These are phyloP conservation scores for Mycena vitilis DNA, from an alignment of 768 basidiomycete genomes.

Conservation along the genomic window DNA sequence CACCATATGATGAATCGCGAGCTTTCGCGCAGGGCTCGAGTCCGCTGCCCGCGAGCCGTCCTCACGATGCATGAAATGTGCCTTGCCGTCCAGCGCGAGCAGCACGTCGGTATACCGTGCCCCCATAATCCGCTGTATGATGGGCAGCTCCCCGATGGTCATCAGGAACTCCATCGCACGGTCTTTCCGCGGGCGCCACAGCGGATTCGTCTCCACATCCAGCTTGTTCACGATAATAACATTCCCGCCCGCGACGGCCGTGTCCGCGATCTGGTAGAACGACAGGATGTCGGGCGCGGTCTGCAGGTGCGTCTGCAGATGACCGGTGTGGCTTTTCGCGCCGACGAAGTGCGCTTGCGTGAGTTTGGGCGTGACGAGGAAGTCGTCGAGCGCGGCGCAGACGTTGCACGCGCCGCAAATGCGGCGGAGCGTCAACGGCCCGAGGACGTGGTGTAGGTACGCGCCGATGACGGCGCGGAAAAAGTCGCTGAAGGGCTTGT, in stretches of 20 bases:
- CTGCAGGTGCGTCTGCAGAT: constrained; percentile 32
- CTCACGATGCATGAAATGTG: constrained; percentile 30
- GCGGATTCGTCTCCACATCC: constrained; percentile 12
- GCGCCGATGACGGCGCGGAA: constrained; percentile 36
- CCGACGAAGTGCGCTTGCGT: constrained; percentile 36
- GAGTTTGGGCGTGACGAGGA: constrained; percentile 28
- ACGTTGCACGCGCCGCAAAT: constrained; percentile 29
- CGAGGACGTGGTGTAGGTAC: constrained; percentile 34
- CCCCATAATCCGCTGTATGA: constrained; percentile 34
- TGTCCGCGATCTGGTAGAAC: constrained; percentile 29
- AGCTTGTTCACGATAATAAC: constrained; percentile 30
- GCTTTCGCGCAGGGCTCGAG: constrained; percentile 11
- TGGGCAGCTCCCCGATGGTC: constrained; percentile 26
- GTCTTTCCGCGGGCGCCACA: constrained; percentile 26
- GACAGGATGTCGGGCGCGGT: constrained; percentile 17
- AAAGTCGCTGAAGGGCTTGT: constrained; percentile 36
- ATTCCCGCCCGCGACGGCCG: constrained; percentile 24
- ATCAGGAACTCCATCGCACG: constrained; percentile 27
- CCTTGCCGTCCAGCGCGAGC: constrained; percentile 32
- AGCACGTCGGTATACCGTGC: constrained; percentile 32
- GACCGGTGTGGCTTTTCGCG: constrained; percentile 21
- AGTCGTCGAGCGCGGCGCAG: constrained; percentile 35
- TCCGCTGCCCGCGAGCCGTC: constrained; percentile 26
- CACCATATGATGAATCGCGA: constrained; percentile 33
- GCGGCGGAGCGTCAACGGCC: constrained; percentile 12